These are phyloP conservation scores for Lactifluus subvellereus DNA, from an alignment of 768 basidiomycete genomes.

Conservation along the genomic window DNA sequence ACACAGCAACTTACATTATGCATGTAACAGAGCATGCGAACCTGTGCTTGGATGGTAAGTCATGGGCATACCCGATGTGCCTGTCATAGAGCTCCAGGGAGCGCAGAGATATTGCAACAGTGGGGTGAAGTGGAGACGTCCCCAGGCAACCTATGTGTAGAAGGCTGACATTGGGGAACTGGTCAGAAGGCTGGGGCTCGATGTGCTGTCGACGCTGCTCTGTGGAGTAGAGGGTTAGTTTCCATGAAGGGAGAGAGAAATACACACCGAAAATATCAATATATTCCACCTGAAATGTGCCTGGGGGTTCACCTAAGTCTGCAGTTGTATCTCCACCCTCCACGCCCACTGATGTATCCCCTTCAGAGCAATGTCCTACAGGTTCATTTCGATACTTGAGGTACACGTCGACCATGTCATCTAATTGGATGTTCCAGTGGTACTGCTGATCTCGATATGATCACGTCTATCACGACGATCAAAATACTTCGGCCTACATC, in stretches of 20 bases:
- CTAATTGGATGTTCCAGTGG: neutral
- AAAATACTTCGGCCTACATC: too few relatives aligned
- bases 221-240: too few relatives aligned
- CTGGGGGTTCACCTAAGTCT: neutral
- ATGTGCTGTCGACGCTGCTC: too few relatives aligned
- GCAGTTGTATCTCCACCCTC: too few relatives aligned
- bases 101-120: conserved; percentile 23
- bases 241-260: neutral
- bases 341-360: too few relatives aligned
- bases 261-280: neutral
- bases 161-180: neutral
- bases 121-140: neutral
- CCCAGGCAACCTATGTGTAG: neutral
- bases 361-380: too few relatives aligned
- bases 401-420: neutral
- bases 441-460: too few relatives aligned
- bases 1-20: conserved; percentile 20
- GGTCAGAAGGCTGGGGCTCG: too few relatives aligned
- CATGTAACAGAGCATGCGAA: conserved; percentile 21
- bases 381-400: neutral
- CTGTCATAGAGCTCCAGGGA: conserved; percentile 28
- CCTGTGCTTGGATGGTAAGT: conserved; percentile 26
- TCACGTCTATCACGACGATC: too few relatives aligned
- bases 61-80: conserved; percentile 27
- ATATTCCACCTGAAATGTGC: neutral